Evolutionary conservation across 192 early-diverging fungal species (phyloP), one percentile per base, ranked within the genome.

Genomic region (Rhizoclosmatium sp.): DNA sequence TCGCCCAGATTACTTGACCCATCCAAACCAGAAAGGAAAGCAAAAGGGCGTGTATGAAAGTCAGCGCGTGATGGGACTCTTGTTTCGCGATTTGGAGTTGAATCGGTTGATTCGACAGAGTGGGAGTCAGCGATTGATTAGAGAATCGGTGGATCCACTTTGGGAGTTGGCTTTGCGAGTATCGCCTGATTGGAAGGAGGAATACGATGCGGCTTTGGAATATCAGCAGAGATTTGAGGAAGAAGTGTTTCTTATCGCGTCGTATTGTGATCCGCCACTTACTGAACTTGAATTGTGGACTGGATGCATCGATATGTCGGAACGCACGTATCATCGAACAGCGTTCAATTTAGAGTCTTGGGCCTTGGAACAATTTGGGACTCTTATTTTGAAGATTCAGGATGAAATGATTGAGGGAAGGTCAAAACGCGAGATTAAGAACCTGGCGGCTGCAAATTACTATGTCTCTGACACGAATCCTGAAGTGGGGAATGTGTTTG

Each of bases 1-100:
- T 10, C 89, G 85, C 47, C 93, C 93, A 3, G 90, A 92, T 75
- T 93, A 93, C 79, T 93, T 93, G 93, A 84, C 91, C 70, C 91
- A 16, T 12, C 66, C 77, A 31, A 31, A 31, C 31, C 31, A 31
- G 31, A 31, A 31, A 31, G 31, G 31, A 31, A 31, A 31, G 31
- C 31, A 31, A 31, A 31, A 31, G 31, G 31, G 31, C 0, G 31
- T 31, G 31, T 31, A 31, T 31, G 31, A 31, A 1, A 71, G 69
- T 45, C 21, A 49, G 5, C 47, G 51, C n/a, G 69, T 49, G 3
- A 49, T 56, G 69, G 69, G 69, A n/a, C 48, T 31, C 47, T n/a
- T 71, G 49, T 71, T 71, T 40, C 69, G 69, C 21, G 69, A 71
- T 39, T 49, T 21, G 12, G 54, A 49, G 7, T 39, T 71, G 19